Conservation (phyloP, 495 filamentous ascomycete genomes). For the Aspergillus nanangensis region DNA sequence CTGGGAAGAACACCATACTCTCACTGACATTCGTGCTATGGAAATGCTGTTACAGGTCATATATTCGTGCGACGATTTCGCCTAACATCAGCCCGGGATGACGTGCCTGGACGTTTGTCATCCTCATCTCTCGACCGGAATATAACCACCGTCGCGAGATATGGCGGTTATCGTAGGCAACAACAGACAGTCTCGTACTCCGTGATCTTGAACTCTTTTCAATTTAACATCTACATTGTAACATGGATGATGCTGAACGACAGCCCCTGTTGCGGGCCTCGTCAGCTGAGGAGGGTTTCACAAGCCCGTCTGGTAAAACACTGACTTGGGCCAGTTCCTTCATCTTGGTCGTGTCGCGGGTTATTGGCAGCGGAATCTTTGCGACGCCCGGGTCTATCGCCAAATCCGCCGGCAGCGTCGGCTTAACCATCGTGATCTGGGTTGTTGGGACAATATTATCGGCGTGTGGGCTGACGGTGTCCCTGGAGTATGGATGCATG, state of each 20-base stretch:
- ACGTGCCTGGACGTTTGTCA: constrained; percentile 20
- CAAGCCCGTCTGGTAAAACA: constrained; percentile 13
- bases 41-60: too few species aligned
- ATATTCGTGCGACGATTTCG: too few species aligned
- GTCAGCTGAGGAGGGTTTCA: background rate
- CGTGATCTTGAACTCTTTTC: too few species aligned
- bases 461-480: constrained; percentile 55
- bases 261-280: constrained; percentile 22
- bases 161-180: too few species aligned
- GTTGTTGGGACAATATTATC: constrained; percentile 56
- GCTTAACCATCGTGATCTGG: constrained; percentile 61
- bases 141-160: too few species aligned
- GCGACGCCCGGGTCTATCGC: constrained; percentile 67
- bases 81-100: constrained; percentile 26
- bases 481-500: constrained; percentile 69
- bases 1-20: too few species aligned
- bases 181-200: too few species aligned
- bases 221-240: too few species aligned
- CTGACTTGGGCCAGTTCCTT: constrained; percentile 66
- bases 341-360: constrained; percentile 70
- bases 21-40: too few species aligned
- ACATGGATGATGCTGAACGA: constrained; percentile 20
- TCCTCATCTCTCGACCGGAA: too few species aligned
- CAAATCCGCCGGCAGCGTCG: constrained; percentile 63
- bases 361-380: constrained; percentile 75